Evolutionary conservation across 352 stramenopile genomes (phyloP).

Genomic region (Phytopythium chamaehyphon): DNA sequence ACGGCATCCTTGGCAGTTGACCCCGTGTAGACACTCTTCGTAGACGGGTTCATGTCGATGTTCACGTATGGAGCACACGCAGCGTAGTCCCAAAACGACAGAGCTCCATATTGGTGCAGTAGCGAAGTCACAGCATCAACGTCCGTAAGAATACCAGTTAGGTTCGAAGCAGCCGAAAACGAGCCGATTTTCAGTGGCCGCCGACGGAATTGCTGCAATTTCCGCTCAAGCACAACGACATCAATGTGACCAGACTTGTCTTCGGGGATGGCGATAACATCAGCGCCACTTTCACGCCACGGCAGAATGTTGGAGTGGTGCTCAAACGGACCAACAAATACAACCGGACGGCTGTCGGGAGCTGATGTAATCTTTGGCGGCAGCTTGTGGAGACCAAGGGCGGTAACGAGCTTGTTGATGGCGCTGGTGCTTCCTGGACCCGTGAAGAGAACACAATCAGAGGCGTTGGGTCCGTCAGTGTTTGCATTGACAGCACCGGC

Average conservation of each 20-base stretch:
- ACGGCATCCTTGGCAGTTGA: constrained; percentile 96
- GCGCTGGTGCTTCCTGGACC: constrained; percentile 85
- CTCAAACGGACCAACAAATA: constrained; percentile 93
- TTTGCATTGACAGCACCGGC: constrained; percentile 81
- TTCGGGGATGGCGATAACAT: constrained; percentile 80
- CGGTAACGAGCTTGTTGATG: constrained; percentile 78
- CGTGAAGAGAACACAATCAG: constrained; percentile 95
- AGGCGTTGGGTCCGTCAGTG: constrained; percentile 64
- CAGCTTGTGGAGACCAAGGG: constrained; percentile 45
- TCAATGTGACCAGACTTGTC: constrained; percentile 49
- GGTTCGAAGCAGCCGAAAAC: constrained; percentile 93
- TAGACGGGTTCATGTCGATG: constrained; percentile 96
- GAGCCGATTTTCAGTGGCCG: constrained; percentile 78
- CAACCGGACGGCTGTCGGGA: constrained; percentile 51
- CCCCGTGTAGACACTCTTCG: too few species aligned
- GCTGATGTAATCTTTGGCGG: neutral
- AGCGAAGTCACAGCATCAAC: constrained; percentile 85
- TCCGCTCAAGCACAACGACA: constrained; percentile 37
- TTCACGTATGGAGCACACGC: constrained; percentile 90
- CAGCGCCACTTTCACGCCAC: constrained; percentile 91
- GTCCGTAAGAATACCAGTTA: constrained; percentile 93
- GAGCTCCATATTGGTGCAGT: constrained; percentile 88
- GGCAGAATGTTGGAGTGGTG: constrained; percentile 98
- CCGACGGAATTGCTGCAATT: constrained; percentile 46
- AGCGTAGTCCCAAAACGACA: constrained; percentile 96